Base-by-base conservation (phyloP, 352 stramenopile genomes). In the Globisporangium spinosum region DNA sequence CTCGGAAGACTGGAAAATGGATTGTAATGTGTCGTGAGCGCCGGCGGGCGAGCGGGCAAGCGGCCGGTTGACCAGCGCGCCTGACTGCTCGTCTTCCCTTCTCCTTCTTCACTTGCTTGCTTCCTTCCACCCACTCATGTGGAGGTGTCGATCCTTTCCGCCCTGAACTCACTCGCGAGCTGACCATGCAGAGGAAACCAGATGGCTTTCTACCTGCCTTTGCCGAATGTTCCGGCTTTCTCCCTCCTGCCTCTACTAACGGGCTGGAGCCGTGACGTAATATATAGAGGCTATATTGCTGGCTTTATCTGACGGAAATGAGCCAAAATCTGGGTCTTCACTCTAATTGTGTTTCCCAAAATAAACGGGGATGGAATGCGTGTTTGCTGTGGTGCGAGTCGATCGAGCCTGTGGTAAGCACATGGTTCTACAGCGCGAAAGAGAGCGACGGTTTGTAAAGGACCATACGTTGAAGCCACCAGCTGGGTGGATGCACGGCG, bases 1-100 rank as follows among this genome's bases (percentile, higher is more conserved):
- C 64, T 70, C 69, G 27, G 40, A 54, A 68, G 72, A 58, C 65
- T 58, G 72, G 58, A 76, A 78, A 76, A 74, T 53, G 63, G 54
- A 76, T 74, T 74, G 67, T 78, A 70, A 66, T 62, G 34, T 3
- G 27, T 20, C 23, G 9, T 8, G 20, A 27, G 32, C 29, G 20
- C 1, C n/a, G 55, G 3, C 40, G 43, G 15, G 40, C 4, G 40
- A 5, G 40, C 38, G 38, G n/a, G n/a, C 29, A 32, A 32, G 29
- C 29, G 29, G 29, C 4, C 29, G 29, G 17, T 51, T 51, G 43
- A 51, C 43, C 43, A 51, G 17, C 5, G 43, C 43, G 17, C 43
- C 43, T 51, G 43, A 22, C 43, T 51, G 43, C 5, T 17, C 22
- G n/a, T 6, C 13, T 43, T 25, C 10, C 4, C 43, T 25, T 65